Evolutionary conservation across 2,329 filamentous ascomycete genomes (phyloP).

Genomic region (Phyllosticta citrichinensis): DNA sequence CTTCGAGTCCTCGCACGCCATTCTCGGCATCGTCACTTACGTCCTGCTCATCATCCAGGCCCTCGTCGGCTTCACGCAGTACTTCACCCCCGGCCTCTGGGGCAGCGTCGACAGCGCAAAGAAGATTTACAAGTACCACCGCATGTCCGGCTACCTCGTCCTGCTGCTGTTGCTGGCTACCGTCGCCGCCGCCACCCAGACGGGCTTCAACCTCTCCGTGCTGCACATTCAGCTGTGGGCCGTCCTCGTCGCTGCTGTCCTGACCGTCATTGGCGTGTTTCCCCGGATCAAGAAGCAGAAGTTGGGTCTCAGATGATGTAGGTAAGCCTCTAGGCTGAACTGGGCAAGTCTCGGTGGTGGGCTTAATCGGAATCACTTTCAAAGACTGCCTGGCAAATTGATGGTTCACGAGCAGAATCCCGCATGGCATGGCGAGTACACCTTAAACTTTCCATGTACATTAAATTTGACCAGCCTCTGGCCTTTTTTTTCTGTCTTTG

Average conservation of each 20-base stretch:
- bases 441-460: neutral
- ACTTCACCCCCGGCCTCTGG: conserved; percentile 62
- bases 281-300: conserved; percentile 77
- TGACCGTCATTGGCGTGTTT: conserved; percentile 62
- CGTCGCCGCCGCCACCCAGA: conserved; percentile 64
- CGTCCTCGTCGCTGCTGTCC: conserved; percentile 51
- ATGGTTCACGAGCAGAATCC: neutral
- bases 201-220: conserved; percentile 59
- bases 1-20: conserved; percentile 72
- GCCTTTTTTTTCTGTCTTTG: neutral
- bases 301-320: conserved; percentile 46
- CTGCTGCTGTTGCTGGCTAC: conserved; percentile 63
- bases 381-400: neutral
- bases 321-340: neutral
- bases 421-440: neutral
- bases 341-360: neutral
- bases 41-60: conserved; percentile 63
- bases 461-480: neutral
- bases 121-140: conserved; percentile 82
- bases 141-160: conserved; percentile 64
- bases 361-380: neutral
- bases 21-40: conserved; percentile 70
- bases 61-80: conserved; percentile 72
- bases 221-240: conserved; percentile 70
- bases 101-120: conserved; percentile 73